Conservation (phyloP, 73 alveolate species). For the Paramecium biaurelia region DNA sequence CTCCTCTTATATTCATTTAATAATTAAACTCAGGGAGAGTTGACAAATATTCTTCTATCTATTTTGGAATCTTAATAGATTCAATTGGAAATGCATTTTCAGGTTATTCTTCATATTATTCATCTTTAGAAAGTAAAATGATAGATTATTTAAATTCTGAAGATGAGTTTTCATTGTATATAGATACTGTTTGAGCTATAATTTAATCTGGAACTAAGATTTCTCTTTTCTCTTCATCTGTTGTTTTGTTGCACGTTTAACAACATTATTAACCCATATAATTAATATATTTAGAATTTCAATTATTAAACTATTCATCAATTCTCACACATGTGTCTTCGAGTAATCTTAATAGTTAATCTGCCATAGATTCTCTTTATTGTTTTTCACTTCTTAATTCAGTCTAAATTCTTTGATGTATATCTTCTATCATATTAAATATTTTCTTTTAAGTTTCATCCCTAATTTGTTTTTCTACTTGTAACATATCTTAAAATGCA, state of each 20-base stretch:
- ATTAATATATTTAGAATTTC: not conserved
- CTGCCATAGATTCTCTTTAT: constrained; percentile 8
- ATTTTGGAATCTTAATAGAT: not conserved
- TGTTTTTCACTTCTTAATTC: constrained; percentile 32
- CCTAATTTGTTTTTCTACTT: constrained; percentile 11
- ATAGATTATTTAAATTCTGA: not conserved
- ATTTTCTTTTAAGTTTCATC: constrained; percentile 51
- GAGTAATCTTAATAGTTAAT: not conserved
- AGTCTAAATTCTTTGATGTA: not conserved
- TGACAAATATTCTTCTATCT: not conserved
- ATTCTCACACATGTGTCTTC: constrained; percentile 42
- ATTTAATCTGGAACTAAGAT: not conserved
- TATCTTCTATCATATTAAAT: constrained; percentile 41
- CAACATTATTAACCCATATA: not conserved
- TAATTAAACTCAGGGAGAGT: not conserved
- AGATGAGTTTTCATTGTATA: not conserved
- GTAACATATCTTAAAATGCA: constrained; percentile 34
- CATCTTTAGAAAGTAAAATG: not conserved
- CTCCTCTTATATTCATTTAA: not conserved
- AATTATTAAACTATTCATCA: constrained; percentile 37
- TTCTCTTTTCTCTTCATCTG: not conserved
- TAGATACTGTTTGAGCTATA: not conserved
- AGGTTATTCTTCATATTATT: constrained; percentile 8
- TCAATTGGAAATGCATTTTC: constrained; percentile 7
- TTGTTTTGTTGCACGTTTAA: not conserved